phyloP scores from a whole-genome alignment of 441 rosid genomes.

The Brassica hybrid region DNA sequence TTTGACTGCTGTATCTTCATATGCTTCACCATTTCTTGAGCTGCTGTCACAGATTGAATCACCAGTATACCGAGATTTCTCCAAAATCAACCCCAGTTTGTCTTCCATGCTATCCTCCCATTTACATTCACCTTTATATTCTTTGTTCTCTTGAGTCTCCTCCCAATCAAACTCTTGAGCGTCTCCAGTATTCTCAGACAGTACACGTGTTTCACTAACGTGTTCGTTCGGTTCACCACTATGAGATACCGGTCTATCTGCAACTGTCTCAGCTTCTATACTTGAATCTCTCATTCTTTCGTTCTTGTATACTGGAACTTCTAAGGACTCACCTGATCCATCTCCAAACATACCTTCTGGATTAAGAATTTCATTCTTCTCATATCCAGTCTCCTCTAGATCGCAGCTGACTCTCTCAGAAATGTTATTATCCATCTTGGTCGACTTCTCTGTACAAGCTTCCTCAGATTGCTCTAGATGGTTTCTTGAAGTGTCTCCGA shows the following conservation, averaged over 20 bases:
- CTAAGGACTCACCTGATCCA: constrained; percentile 24
- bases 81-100: constrained; percentile 23
- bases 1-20: constrained; percentile 18
- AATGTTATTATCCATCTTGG: background rate
- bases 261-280: constrained; percentile 25
- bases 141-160: constrained; percentile 35
- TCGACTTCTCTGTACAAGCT: constrained; percentile 18
- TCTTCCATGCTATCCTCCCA: constrained; percentile 28
- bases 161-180: constrained; percentile 32
- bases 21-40: constrained; percentile 29
- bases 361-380: constrained; percentile 10
- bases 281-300: constrained; percentile 20
- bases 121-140: background rate
- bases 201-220: constrained; percentile 4
- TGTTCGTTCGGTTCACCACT: background rate
- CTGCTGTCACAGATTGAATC: constrained; percentile 29
- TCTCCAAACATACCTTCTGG: constrained; percentile 21
- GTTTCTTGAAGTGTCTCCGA: constrained; percentile 12
- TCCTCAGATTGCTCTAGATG: constrained; percentile 40
- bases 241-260: constrained; percentile 23
- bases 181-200: constrained; percentile 25
- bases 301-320: constrained; percentile 32
- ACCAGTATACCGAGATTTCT: background rate
- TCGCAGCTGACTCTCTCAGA: background rate
- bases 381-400: constrained; percentile 31